phyloP scores from a whole-genome alignment of 1,139 yeast species.

The Pichia sp. region DNA sequence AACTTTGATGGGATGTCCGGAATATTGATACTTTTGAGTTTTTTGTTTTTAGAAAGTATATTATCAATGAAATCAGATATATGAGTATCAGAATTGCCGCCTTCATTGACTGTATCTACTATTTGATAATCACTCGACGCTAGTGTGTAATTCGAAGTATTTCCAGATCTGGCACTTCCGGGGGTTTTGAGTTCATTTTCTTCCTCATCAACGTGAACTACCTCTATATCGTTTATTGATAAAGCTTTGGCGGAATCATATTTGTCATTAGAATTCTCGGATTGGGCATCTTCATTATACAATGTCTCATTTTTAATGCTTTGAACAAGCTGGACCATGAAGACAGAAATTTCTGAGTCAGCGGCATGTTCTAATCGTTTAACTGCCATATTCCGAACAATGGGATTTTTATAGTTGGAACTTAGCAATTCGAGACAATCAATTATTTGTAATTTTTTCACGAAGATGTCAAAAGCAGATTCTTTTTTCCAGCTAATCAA shows the following conservation, averaged over 20 bases:
- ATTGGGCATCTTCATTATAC: not conserved
- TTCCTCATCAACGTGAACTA: conserved; percentile 19
- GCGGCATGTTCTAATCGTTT: conserved; percentile 73
- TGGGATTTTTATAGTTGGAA: conserved; percentile 53
- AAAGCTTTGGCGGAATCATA: conserved; percentile 10
- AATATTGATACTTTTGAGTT: conserved; percentile 16
- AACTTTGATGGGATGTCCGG: conserved; percentile 49
- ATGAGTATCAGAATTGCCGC: conserved; percentile 1
- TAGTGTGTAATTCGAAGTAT: conserved; percentile 20
- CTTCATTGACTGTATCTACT: conserved; percentile 33
- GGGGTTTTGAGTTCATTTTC: conserved; percentile 16
- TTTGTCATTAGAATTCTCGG: conserved; percentile 4
- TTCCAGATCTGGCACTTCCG: conserved; percentile 7
- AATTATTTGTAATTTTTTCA: conserved; percentile 57
- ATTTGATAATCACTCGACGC: conserved; percentile 41
- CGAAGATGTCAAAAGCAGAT: conserved; percentile 21
- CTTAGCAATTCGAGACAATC: conserved; percentile 89
- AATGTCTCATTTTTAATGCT: conserved; percentile 71
- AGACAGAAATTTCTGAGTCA: conserved; percentile 74
- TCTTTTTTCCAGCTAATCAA: not conserved
- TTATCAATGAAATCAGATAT: conserved; percentile 18
- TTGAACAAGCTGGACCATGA: conserved; percentile 85
- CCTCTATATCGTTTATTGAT: conserved; percentile 2
- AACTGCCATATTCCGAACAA: conserved; percentile 82
- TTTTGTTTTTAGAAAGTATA: conserved; percentile 18